Base-by-base conservation (phyloP, 805 yeast genomes). In the Candida sonorensis region DNA sequence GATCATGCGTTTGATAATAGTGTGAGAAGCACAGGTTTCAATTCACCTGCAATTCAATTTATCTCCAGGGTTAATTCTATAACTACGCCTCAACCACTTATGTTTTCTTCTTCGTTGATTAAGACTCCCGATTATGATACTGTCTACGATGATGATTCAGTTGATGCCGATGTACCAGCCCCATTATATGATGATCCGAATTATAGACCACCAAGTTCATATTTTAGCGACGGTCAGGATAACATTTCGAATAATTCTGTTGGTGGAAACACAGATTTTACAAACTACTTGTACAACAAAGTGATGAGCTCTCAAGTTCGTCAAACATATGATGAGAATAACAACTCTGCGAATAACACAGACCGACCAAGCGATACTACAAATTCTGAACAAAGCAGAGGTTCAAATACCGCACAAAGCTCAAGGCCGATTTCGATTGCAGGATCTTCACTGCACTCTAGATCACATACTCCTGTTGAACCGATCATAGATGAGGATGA, bases 61-160 rank as follows among this genome's bases (percentile, higher is more conserved):
- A 15, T 49, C n/a, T 48, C 53, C 7, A 29, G 45, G 12, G 48
- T 40, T 11, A 41, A 36, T 29, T 48, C 53, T 5, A 26, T 21
- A 8, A 23, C 18, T 8, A n/a, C 37, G 21, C 35, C 30, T 16
- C 34, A 23, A 10, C 35, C 38, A n/a, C n/a, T n/a, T 10, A 10
- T 22, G 16, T 35, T 31, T 16, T 35, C 32, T 15, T 27, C 33
- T 2, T 15, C 35, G 2, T 16, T 42, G 17, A 34, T 36, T 6
- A 51, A 44, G 9, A 50, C 50, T 2, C 61, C 61, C 1, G 41
- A 42, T 2, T 55, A 55, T 30, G 37, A 36, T 11, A 33, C 40
- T 13, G 50, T 53, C 5, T 53, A 38, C 29, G 61, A 55, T 26
- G 55, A 46, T 28, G 59, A 50, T n/a, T 40, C 31, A 9, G 34